A percentile compares a stretch with the other conserved stretches of the same genome.
Evolutionary conservation across 495 filamentous ascomycete species (phyloP).

Genomic region (Bacidia rubella): DNA sequence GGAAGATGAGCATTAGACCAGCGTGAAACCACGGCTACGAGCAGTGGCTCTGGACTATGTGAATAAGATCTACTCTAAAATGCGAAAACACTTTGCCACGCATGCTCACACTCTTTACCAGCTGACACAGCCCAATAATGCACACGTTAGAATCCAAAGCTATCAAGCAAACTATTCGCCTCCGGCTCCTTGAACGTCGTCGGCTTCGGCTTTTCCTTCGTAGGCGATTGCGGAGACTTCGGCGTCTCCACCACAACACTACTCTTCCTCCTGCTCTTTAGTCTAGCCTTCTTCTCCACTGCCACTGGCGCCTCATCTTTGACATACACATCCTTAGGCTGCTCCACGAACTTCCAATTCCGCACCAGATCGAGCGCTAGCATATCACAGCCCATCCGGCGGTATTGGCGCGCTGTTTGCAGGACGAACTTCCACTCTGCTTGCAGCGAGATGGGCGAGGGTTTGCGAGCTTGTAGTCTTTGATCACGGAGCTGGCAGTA

Average conservation of each 20-base stretch:
- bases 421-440: conserved; percentile 85
- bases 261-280: conserved; percentile 31
- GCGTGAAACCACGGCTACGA: too few relatives aligned
- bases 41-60: too few relatives aligned
- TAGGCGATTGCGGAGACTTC: neutral
- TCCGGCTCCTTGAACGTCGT: conserved; percentile 85
- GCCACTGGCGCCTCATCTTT: neutral
- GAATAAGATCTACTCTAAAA: too few relatives aligned
- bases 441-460: conserved; percentile 65
- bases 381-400: conserved; percentile 93
- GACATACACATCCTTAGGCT: conserved; percentile 16
- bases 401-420: conserved; percentile 76
- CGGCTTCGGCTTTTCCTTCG: conserved; percentile 45
- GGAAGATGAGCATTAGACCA: too few relatives aligned
- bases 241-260: conserved; percentile 10
- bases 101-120: too few relatives aligned
- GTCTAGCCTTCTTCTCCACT: conserved; percentile 2
- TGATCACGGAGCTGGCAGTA: conserved; percentile 79
- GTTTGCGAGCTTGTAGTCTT: conserved; percentile 72
- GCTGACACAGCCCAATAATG: too few relatives aligned
- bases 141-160: conserved; percentile 55
- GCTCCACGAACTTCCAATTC: conserved; percentile 71
- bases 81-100: too few relatives aligned
- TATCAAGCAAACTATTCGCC: conserved; percentile 66
- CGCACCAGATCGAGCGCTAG: conserved; percentile 75